Percentiles rank a stretch among this genome's conserved stretches.
Conservation (phyloP, 495 filamentous ascomycete species). For the Pseudotulostoma volvatum region DNA sequence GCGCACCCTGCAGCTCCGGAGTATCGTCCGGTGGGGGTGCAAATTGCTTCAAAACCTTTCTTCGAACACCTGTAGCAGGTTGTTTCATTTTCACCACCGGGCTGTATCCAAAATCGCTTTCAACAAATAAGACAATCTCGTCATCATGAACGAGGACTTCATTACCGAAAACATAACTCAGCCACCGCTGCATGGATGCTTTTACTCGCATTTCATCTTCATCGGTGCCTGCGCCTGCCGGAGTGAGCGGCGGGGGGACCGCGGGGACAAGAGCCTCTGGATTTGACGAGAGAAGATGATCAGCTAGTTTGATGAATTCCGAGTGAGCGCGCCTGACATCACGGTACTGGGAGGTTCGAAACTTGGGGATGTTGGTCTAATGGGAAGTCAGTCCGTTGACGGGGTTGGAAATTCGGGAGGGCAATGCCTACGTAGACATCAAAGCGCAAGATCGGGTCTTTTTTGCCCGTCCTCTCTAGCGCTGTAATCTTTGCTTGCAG, state of each 20-base stretch:
- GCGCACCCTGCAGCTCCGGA: constrained; percentile 75
- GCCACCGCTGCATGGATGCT: constrained; percentile 78
- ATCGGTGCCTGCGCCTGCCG: constrained; percentile 88
- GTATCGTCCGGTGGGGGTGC: constrained; percentile 96
- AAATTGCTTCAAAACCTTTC: constrained; percentile 96
- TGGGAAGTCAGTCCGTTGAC: constrained; percentile 8
- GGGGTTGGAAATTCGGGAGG: too few species aligned
- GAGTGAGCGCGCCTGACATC: constrained; percentile 90
- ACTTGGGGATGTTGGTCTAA: constrained; percentile 93
- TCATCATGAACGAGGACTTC: constrained; percentile 89
- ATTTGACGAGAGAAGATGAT: constrained; percentile 88
- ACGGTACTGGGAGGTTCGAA: constrained; percentile 93
- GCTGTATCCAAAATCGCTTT: constrained; percentile 96
- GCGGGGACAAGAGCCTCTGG: constrained; percentile 97
- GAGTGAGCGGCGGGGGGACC: constrained; percentile 77
- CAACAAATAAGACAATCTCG: constrained; percentile 92
- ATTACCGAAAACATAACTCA: constrained; percentile 80
- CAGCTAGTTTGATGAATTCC: constrained; percentile 87
- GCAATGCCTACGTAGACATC: constrained; percentile 88
- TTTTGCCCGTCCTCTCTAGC: constrained; percentile 80
- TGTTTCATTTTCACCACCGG: constrained; percentile 91
- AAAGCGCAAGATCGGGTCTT: constrained; percentile 87
- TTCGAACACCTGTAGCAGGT: constrained; percentile 85
- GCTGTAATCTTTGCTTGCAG: constrained; percentile 88
- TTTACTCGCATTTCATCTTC: constrained; percentile 90